Evolutionary conservation across 306 rosid genomes (phyloP).

Genomic region (Prosopis cineraria): DNA sequence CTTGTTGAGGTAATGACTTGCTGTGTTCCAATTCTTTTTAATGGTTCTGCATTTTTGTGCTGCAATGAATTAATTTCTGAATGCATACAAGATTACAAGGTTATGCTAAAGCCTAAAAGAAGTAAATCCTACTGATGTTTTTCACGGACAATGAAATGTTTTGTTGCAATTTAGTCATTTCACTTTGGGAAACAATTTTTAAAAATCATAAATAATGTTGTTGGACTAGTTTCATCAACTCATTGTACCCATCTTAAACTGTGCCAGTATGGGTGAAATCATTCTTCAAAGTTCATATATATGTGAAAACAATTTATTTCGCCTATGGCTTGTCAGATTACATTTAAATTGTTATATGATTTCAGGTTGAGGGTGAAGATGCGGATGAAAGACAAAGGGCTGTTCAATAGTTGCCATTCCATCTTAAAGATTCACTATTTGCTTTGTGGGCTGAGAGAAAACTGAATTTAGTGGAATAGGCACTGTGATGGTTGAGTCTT

Average conservation of each 20-base stretch:
- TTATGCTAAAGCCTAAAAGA: neutral
- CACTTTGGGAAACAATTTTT: neutral
- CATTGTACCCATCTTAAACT: neutral
- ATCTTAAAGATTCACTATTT: neutral
- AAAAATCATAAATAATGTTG: neutral
- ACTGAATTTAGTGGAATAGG: neutral
- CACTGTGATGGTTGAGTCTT: constrained; percentile 31
- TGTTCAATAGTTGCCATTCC: constrained; percentile 42
- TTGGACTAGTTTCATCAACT: neutral
- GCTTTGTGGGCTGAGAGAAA: neutral
- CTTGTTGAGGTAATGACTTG: constrained; percentile 76
- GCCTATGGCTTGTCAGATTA: neutral
- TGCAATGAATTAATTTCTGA: neutral
- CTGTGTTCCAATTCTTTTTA: constrained; percentile 16
- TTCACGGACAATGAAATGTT: neutral
- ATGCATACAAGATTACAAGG: neutral
- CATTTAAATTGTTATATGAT: constrained; percentile 15
- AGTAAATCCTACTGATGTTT: neutral
- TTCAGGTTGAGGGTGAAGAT: constrained; percentile 60
- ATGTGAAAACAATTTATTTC: neutral
- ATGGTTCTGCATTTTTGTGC: constrained; percentile 9
- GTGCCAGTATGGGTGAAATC: neutral
- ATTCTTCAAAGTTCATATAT: neutral
- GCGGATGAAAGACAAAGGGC: constrained; percentile 51
- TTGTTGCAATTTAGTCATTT: neutral